These are phyloP conservation scores for Fraxinus paxiana DNA, from an alignment of 305 asterid genomes.

Conservation along the genomic window DNA sequence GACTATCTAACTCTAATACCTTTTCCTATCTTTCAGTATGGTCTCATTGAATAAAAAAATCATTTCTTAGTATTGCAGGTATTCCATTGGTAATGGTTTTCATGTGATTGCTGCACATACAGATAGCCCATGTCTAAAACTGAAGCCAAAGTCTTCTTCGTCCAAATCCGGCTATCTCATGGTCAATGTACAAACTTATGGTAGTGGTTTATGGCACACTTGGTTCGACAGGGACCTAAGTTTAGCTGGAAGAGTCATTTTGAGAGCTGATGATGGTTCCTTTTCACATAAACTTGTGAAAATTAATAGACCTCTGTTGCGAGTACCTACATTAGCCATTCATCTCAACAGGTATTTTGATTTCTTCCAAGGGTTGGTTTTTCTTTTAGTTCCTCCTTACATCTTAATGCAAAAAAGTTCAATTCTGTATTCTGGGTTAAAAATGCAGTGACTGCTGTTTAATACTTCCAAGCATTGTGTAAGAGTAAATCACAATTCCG, in stretches of 20 bases:
- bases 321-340: conserved; percentile 94
- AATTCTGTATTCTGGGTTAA: background rate
- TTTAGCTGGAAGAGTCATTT: conserved; percentile 90
- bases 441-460: conserved; percentile 11
- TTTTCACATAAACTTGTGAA: conserved; percentile 82
- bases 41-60: conserved; percentile 25
- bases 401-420: conserved; percentile 5
- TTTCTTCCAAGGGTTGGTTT: conserved; percentile 1
- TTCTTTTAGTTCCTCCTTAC: conserved; percentile 8
- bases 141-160: conserved; percentile 89
- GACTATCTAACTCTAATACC: conserved; percentile 6
- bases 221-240: conserved; percentile 96
- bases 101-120: conserved; percentile 93
- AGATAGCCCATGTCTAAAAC: conserved; percentile 95
- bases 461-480: background rate
- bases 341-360: conserved; percentile 76
- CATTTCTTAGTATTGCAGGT: conserved; percentile 61
- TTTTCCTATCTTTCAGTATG: conserved; percentile 2
- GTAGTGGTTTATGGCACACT: conserved; percentile 96
- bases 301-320: conserved; percentile 73
- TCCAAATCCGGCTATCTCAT: conserved; percentile 83
- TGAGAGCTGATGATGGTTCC: conserved; percentile 76
- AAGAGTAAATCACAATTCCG: conserved; percentile 7
- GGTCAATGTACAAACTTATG: conserved; percentile 91
- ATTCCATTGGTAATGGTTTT: conserved; percentile 76